These are phyloP conservation scores for Populus tremula DNA, from an alignment of 345 rosid species.

Conservation along the genomic window DNA sequence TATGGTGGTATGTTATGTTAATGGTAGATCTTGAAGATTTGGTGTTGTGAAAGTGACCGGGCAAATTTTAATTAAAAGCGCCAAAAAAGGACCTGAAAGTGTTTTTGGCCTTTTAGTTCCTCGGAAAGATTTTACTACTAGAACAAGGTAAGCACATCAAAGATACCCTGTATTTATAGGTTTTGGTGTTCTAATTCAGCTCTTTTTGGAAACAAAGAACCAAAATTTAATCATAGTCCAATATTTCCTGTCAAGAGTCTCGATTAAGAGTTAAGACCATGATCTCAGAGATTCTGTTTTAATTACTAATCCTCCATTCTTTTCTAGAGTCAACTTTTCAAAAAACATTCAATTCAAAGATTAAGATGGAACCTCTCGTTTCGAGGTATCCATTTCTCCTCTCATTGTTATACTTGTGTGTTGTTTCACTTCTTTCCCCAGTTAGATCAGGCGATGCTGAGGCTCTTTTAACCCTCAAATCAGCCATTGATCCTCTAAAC, in stretches of 20 bases:
- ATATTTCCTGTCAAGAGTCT: too few species aligned
- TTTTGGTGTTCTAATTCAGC: background rate
- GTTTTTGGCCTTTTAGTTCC: background rate
- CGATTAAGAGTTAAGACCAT: constrained; percentile 7
- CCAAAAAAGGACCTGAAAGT: constrained; percentile 3
- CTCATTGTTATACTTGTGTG: constrained; percentile 21
- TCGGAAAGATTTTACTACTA: background rate
- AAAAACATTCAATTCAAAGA: background rate
- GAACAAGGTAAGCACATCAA: background rate
- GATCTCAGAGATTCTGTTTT: constrained; percentile 2
- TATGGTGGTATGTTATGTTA: background rate
- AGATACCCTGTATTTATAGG: background rate
- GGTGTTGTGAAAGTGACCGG: constrained; percentile 14
- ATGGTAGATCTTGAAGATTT: constrained; percentile 3
- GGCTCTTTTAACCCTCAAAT: constrained; percentile 64
- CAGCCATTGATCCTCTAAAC: constrained; percentile 59
- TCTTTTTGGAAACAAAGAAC: constrained; percentile 15
- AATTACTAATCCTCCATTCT: background rate
- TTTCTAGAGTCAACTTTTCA: background rate
- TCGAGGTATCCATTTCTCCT: constrained; percentile 30
- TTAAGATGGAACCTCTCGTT: constrained; percentile 28
- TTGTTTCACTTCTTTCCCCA: constrained; percentile 33
- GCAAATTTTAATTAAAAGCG: constrained; percentile 1
- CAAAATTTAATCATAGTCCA: too few species aligned
- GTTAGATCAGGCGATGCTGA: constrained; percentile 63